Percentiles rank a stretch among this genome's conserved stretches.
Conservation (phyloP, 352 stramenopile genomes). For the Pythium brassicae region DNA sequence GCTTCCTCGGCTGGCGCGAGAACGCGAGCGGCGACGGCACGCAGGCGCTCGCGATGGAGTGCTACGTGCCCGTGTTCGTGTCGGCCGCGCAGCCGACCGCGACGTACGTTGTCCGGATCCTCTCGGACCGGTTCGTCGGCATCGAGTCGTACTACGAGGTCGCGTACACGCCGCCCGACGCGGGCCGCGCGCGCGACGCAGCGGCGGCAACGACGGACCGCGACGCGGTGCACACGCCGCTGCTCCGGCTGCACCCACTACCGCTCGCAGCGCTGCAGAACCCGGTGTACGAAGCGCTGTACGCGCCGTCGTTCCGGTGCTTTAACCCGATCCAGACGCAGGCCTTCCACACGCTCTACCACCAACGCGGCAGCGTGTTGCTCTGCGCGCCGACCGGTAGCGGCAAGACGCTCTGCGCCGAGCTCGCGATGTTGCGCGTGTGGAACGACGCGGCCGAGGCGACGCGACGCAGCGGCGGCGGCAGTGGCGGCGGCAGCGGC, state of each 20-base stretch:
- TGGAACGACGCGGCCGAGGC: constrained; percentile 62
- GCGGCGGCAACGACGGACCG: constrained; percentile 56
- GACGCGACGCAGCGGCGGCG: no score
- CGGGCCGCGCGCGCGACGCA: constrained; percentile 19
- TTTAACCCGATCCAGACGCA: constrained; percentile 98
- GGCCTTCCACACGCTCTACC: constrained; percentile 96
- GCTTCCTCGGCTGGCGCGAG: constrained; percentile 66
- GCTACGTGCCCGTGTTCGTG: constrained; percentile 96
- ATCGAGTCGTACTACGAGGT: constrained; percentile 89
- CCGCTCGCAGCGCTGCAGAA: constrained; percentile 92
- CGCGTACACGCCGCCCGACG: constrained; percentile 44
- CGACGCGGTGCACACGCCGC: constrained; percentile 72
- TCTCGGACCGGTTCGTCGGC: constrained; percentile 97
- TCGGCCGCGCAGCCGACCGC: constrained; percentile 79
- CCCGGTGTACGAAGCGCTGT: constrained; percentile 89
- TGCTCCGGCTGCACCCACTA: constrained; percentile 95
- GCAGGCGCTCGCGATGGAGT: constrained; percentile 86
- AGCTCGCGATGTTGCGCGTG: constrained; percentile 96
- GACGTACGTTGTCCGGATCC: constrained; percentile 92
- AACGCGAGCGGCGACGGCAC: no score
- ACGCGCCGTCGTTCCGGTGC: constrained; percentile 82
- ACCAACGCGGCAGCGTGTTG: constrained; percentile 94
- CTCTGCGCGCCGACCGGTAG: constrained; percentile 96
- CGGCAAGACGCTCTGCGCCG: constrained; percentile 96
- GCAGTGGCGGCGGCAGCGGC: no score